These are phyloP conservation scores for Rhexocercosporidium sp. DNA, from an alignment of 2,329 filamentous ascomycete species.

Conservation along the genomic window DNA sequence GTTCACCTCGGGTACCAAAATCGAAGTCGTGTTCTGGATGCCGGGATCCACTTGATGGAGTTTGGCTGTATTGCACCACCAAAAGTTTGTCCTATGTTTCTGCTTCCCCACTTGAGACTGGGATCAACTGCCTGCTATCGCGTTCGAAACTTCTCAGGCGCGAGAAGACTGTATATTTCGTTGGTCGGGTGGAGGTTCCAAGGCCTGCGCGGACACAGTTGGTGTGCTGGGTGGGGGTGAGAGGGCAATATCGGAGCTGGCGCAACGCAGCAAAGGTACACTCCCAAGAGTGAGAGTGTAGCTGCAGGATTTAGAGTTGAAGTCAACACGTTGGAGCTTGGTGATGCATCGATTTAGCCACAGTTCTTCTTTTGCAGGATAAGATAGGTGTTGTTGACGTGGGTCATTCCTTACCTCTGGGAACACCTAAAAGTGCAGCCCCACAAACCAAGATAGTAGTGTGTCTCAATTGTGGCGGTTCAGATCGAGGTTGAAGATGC, in stretches of 20 bases:
- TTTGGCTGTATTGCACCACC: too few species aligned
- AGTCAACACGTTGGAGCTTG: not conserved
- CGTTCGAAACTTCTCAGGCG: too few species aligned
- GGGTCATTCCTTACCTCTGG: conserved; percentile 8
- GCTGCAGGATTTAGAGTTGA: not conserved
- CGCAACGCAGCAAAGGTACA: not conserved
- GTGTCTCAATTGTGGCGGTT: not conserved
- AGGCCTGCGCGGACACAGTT: too few species aligned
- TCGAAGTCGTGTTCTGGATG: too few species aligned
- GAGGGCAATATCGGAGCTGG: not conserved
- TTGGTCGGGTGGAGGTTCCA: too few species aligned
- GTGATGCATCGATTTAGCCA: conserved; percentile 2
- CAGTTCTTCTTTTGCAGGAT: not conserved
- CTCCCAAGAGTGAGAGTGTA: not conserved
- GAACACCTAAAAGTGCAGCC: not conserved
- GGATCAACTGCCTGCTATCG: too few species aligned
- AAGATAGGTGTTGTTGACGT: not conserved
- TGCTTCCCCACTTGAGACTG: too few species aligned
- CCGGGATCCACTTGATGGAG: too few species aligned
- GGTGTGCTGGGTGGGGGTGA: too few species aligned
- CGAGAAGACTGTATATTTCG: too few species aligned
- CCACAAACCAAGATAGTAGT: not conserved
- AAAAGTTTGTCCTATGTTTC: too few species aligned
- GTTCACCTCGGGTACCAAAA: not conserved
- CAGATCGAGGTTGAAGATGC: too few species aligned